Evolutionary conservation across 208 protist genomes (phyloP).

Genomic region (Trypanosomatidae sp.): DNA sequence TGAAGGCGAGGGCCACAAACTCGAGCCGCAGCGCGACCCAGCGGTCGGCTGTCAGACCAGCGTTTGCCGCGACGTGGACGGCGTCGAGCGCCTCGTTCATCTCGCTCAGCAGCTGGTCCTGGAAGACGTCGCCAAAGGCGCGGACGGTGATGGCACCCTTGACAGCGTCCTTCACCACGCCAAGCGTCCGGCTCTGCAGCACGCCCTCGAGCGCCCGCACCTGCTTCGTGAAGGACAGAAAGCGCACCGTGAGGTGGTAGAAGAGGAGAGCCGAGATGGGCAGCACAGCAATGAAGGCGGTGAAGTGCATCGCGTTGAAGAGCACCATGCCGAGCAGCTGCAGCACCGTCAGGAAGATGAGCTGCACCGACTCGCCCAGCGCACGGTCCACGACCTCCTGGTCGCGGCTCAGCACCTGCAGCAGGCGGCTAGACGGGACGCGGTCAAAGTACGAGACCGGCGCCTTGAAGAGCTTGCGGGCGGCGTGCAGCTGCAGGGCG

Average conservation of each 20-base stretch:
- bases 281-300: slow-evolving; percentile 58
- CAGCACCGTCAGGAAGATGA: slow-evolving; percentile 55
- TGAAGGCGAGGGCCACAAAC: slow-evolving; percentile 66
- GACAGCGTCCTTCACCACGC: slow-evolving; percentile 64
- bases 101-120: slow-evolving; percentile 46
- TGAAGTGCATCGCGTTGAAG: slow-evolving; percentile 69
- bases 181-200: slow-evolving; percentile 39
- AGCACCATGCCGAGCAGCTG: slow-evolving; percentile 57
- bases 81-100: slow-evolving; percentile 65
- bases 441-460: slow-evolving; percentile 81
- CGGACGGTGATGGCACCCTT: slow-evolving; percentile 66
- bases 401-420: slow-evolving; percentile 64
- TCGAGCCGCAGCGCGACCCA: slow-evolving; percentile 79
- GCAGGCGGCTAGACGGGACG: slow-evolving; percentile 47
- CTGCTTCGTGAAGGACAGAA: slow-evolving; percentile 65
- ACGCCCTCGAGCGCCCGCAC: slow-evolving; percentile 64
- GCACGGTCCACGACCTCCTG: slow-evolving; percentile 66
- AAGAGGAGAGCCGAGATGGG: slow-evolving; percentile 71
- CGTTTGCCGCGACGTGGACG: slow-evolving; percentile 45
- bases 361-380: slow-evolving; percentile 60
- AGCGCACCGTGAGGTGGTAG: slow-evolving; percentile 64
- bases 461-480: slow-evolving; percentile 57
- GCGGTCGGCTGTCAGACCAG: slow-evolving; percentile 56
- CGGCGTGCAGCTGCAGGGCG: slow-evolving; percentile 51
- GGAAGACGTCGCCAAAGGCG: slow-evolving; percentile 40